Percentiles rank a stretch among this genome's conserved stretches.
Conservation (phyloP, 2,329 filamentous ascomycete species). For the Neoscytalidium dimidiatum region DNA sequence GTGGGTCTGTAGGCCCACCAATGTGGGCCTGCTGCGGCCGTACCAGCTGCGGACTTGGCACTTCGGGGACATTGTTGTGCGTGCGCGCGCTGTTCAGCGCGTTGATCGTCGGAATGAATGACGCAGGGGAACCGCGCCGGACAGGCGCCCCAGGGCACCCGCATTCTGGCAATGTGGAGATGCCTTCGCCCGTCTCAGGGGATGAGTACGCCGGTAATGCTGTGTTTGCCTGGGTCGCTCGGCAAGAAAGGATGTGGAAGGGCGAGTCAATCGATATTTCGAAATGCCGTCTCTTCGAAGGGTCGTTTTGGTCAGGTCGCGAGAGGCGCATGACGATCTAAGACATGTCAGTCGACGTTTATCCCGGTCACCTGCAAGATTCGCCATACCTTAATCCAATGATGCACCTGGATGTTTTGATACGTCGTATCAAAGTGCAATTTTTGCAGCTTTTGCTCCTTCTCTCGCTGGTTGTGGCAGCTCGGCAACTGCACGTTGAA, state of each 20-base stretch:
- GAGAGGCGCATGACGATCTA: constrained; percentile 92
- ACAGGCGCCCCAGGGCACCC: constrained; percentile 67
- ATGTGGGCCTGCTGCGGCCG: constrained; percentile 50
- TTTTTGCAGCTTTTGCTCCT: constrained; percentile 66
- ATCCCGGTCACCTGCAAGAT: not conserved
- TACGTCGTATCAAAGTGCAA: constrained; percentile 91
- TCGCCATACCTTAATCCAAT: constrained; percentile 85
- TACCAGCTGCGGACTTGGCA: constrained; percentile 51
- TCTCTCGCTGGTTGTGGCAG: constrained; percentile 78
- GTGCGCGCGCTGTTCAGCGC: constrained; percentile 48
- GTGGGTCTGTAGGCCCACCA: constrained; percentile 45
- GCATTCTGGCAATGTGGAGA: constrained; percentile 53
- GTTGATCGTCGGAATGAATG: constrained; percentile 58
- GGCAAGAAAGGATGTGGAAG: constrained; percentile 89
- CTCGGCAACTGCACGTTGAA: constrained; percentile 91
- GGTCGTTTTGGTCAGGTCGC: constrained; percentile 75
- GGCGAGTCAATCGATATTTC: constrained; percentile 97
- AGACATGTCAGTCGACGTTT: not conserved
- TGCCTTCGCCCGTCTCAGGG: constrained; percentile 43
- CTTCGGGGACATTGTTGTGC: constrained; percentile 28
- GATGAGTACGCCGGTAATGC: constrained; percentile 77
- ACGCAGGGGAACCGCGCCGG: constrained; percentile 50
- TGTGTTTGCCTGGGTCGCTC: constrained; percentile 88
- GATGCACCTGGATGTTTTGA: constrained; percentile 89
- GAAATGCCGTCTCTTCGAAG: constrained; percentile 80